Evolutionary conservation across 768 basidiomycete species (phyloP).

Genomic region (Hericium coralloides): DNA sequence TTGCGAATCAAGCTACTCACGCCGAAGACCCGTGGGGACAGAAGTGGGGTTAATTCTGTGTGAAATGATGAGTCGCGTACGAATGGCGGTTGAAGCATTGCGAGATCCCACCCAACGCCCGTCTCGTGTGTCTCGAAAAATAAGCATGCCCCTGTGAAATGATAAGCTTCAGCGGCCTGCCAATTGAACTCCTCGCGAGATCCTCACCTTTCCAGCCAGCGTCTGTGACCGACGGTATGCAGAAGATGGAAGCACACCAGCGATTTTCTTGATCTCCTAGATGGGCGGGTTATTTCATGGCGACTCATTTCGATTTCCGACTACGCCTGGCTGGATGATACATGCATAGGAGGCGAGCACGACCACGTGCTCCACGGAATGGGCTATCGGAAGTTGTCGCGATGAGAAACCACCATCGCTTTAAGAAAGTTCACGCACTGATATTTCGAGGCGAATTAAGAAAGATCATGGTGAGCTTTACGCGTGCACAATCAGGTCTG

Average conservation of each 20-base stretch:
- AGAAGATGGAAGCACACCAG: conserved; percentile 13
- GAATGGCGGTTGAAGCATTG: conserved; percentile 26
- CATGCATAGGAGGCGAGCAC: conserved; percentile 33
- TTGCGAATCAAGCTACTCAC: not conserved
- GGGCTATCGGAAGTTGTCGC: conserved; percentile 10
- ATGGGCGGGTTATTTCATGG: conserved; percentile 25
- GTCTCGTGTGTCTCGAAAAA: conserved; percentile 20
- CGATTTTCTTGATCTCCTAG: conserved; percentile 21
- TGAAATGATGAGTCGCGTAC: conserved; percentile 8
- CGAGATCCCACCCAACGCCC: conserved; percentile 24
- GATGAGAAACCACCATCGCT: too few species aligned
- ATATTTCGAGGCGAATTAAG: too few species aligned
- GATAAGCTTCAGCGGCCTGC: not conserved
- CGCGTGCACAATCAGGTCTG: too few species aligned
- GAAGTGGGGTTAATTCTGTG: too few species aligned
- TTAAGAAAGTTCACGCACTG: not conserved
- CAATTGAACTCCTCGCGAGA: too few species aligned
- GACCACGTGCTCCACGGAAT: conserved; percentile 32
- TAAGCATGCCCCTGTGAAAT: conserved; percentile 23
- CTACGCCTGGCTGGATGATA: conserved; percentile 6
- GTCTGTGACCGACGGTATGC: conserved; percentile 26
- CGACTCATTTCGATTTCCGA: conserved; percentile 5
- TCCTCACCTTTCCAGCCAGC: conserved; percentile 24
- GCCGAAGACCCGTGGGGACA: not conserved
- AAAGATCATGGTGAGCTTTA: too few species aligned